Evolutionary conservation across 331 rosid species (phyloP).

Genomic region (Acacia concinna): DNA sequence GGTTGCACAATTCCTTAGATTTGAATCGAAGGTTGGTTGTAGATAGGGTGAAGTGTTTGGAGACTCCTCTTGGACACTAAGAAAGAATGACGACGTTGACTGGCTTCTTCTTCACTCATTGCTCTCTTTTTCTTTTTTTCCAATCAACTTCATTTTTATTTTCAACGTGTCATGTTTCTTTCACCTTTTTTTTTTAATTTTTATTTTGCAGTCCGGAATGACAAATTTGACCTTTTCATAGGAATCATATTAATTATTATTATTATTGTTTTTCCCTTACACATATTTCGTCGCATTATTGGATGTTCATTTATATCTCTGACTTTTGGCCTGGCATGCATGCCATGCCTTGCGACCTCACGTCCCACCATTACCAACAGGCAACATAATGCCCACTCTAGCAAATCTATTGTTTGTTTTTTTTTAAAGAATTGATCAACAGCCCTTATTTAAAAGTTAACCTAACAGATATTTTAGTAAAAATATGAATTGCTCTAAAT

Average conservation of each 20-base stretch:
- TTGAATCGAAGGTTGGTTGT: not conserved
- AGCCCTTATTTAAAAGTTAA: too few species aligned
- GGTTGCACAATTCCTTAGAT: not conserved
- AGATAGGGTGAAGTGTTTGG: not conserved
- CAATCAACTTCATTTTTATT: not conserved
- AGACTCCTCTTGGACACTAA: not conserved
- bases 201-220: not conserved
- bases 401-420: not conserved
- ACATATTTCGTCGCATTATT: not conserved
- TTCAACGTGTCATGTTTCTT: not conserved
- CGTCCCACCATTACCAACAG: not conserved
- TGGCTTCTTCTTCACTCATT: not conserved
- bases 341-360: not conserved
- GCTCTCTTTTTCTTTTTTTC: not conserved
- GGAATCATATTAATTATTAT: too few species aligned
- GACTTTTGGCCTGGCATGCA: not conserved
- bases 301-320: not conserved
- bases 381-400: not conserved
- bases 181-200: not conserved
- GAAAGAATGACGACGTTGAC: not conserved
- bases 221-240: conserved; percentile 2
- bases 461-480: too few species aligned
- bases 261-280: too few species aligned
- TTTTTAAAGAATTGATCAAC: too few species aligned
- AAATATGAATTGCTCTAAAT: too few species aligned